These are phyloP conservation scores for Candida sp. DNA, from an alignment of 1,139 yeast genomes.

Conservation along the genomic window DNA sequence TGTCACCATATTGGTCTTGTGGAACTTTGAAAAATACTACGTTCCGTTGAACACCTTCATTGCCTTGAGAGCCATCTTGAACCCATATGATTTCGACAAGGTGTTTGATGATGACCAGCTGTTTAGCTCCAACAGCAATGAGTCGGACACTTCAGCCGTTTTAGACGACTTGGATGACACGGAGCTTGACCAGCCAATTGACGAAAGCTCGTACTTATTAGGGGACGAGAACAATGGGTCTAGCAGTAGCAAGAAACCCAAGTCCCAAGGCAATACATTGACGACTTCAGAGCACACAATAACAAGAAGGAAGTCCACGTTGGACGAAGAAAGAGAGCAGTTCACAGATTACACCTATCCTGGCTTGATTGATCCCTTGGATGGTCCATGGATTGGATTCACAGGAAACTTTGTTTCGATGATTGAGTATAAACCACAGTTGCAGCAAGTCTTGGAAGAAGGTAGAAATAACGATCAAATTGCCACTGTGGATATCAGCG, in stretches of 20 bases:
- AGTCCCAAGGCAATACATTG: neutral
- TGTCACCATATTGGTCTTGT: conserved; percentile 49
- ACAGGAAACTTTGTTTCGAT: conserved; percentile 54
- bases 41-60: conserved; percentile 63
- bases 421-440: conserved; percentile 30
- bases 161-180: conserved; percentile 5
- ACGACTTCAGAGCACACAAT: neutral
- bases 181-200: conserved; percentile 16
- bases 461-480: conserved; percentile 4
- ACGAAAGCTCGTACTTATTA: conserved; percentile 32
- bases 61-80: conserved; percentile 64
- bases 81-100: conserved; percentile 43
- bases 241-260: conserved; percentile 4
- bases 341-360: conserved; percentile 57
- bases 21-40: conserved; percentile 64
- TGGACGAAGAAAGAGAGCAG: conserved; percentile 61
- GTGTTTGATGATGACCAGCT: conserved; percentile 42
- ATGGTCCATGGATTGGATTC: conserved; percentile 65
- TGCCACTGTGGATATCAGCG: conserved; percentile 23
- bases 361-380: conserved; percentile 45
- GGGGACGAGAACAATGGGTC: conserved; percentile 3
- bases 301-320: conserved; percentile 44
- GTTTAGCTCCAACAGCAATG: conserved; percentile 6
- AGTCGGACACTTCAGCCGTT: conserved; percentile 8
- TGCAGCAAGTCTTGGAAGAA: conserved; percentile 10